phyloP scores from a whole-genome alignment of 768 basidiomycete species.

The Leccinum longicurvipes region DNA sequence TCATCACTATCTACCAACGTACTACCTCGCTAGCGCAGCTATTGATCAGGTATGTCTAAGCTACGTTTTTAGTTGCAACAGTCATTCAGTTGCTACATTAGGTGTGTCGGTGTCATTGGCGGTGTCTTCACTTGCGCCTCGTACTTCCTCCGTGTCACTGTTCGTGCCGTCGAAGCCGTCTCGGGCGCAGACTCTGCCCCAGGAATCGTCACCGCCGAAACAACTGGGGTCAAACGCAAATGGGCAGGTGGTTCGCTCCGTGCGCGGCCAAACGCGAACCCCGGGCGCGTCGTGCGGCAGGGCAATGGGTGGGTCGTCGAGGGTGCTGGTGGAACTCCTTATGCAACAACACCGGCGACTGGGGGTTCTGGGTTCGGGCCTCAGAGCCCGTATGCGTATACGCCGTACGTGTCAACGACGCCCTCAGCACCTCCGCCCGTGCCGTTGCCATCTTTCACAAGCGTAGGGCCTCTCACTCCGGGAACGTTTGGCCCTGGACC shows the following conservation, averaged over 20 bases:
- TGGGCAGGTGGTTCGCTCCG: conserved; percentile 68
- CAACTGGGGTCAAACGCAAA: conserved; percentile 60
- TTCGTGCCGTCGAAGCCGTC: conserved; percentile 64
- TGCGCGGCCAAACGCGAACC: conserved; percentile 39
- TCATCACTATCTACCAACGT: conserved; percentile 81
- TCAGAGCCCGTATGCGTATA: conserved; percentile 28
- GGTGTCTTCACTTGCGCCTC: conserved; percentile 85
- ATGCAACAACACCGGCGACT: conserved; percentile 34
- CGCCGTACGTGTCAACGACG: conserved; percentile 29
- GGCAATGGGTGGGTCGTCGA: conserved; percentile 62
- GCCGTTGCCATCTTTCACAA: not conserved
- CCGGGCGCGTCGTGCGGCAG: conserved; percentile 48
- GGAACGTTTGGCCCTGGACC: conserved; percentile 28
- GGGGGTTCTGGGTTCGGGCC: conserved; percentile 23
- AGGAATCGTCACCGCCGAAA: conserved; percentile 62
- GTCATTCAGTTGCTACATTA: conserved; percentile 9
- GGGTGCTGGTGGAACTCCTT: conserved; percentile 35
- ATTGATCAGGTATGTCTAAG: conserved; percentile 55
- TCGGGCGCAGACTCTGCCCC: conserved; percentile 49
- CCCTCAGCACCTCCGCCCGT: conserved; percentile 1
- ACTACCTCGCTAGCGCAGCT: conserved; percentile 82
- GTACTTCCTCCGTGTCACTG: conserved; percentile 65
- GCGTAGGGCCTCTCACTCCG: conserved; percentile 16
- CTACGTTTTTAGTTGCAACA: not conserved
- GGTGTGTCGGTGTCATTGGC: conserved; percentile 89